A percentile compares a stretch with the other conserved stretches of the same genome.
Conservation (phyloP, 2,329 filamentous ascomycete genomes). For the Amphichorda felina region DNA sequence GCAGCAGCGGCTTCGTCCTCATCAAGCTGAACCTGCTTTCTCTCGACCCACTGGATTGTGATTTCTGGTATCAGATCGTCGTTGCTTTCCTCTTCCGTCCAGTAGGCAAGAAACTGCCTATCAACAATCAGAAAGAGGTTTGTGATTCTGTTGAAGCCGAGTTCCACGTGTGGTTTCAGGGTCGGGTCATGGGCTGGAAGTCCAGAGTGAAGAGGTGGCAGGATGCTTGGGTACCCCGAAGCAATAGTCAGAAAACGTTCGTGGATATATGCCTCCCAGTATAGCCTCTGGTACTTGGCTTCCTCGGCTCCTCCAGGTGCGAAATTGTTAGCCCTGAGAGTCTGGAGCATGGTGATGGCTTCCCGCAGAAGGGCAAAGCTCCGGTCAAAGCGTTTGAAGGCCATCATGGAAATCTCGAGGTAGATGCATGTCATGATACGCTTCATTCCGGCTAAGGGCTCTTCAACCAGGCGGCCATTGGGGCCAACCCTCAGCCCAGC, state of each 20-base stretch:
- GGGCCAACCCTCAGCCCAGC: slow-evolving; percentile 12
- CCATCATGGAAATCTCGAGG: slow-evolving; percentile 38
- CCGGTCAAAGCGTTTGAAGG: slow-evolving; percentile 31
- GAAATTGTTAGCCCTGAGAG: slow-evolving; percentile 7
- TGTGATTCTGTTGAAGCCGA: slow-evolving; percentile 24
- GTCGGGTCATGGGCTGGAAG: slow-evolving; percentile 17
- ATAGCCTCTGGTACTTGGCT: slow-evolving; percentile 27
- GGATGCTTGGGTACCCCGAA: slow-evolving; percentile 28
- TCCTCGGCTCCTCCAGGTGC: not conserved
- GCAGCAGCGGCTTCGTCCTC: slow-evolving; percentile 19
- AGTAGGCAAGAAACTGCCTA: slow-evolving; percentile 21
- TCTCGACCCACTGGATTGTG: slow-evolving; percentile 25
- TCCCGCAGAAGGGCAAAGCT: slow-evolving; percentile 39
- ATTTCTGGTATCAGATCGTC: slow-evolving; percentile 10
- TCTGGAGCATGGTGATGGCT: slow-evolving; percentile 29
- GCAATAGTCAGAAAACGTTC: slow-evolving; percentile 42
- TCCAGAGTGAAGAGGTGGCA: slow-evolving; percentile 17
- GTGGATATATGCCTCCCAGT: slow-evolving; percentile 44
- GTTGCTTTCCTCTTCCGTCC: slow-evolving; percentile 17
- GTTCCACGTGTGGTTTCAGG: slow-evolving; percentile 20
- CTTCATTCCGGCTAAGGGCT: slow-evolving; percentile 26
- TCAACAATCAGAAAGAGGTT: slow-evolving; percentile 24
- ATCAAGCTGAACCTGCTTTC: slow-evolving; percentile 26
- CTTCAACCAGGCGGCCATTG: slow-evolving; percentile 21
- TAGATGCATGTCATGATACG: slow-evolving; percentile 37